Evolutionary conservation across 768 basidiomycete species (phyloP).

Genomic region (Podaxis rugospora): DNA sequence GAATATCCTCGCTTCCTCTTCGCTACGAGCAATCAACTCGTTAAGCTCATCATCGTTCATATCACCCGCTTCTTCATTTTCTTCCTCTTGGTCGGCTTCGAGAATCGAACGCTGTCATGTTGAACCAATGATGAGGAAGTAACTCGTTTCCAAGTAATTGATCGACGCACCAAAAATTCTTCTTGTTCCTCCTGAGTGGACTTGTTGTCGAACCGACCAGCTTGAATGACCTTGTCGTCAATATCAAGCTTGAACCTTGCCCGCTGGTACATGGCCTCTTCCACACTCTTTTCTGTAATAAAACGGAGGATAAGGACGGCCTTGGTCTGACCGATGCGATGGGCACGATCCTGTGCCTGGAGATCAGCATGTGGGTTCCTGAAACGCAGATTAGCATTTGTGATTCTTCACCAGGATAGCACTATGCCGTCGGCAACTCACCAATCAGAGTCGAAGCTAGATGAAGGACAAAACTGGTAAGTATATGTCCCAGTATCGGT

Average conservation of each 20-base stretch:
- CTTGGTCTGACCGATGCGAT: conserved; percentile 99
- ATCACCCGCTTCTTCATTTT: conserved; percentile 85
- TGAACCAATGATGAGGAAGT: conserved; percentile 7
- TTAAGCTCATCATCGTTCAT: conserved; percentile 96
- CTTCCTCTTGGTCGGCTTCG: conserved; percentile 86
- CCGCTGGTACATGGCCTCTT: conserved; percentile 95
- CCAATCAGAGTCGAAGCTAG: conserved; percentile 77
- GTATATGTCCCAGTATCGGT: not conserved
- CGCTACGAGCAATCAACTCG: conserved; percentile 81
- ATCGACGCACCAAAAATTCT: conserved; percentile 74
- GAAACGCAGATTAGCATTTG: conserved; percentile 25
- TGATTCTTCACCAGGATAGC: conserved; percentile 15
- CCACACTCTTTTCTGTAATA: conserved; percentile 97
- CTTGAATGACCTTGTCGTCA: conserved; percentile 99
- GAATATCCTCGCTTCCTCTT: conserved; percentile 75
- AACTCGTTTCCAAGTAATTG: not conserved
- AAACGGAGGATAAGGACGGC: conserved; percentile 95
- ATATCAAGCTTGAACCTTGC: conserved; percentile 96
- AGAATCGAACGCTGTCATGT: conserved; percentile 74
- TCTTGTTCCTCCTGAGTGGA: conserved; percentile 98
- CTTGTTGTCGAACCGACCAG: conserved; percentile 98
- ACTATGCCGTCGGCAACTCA: not conserved
- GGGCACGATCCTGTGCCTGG: conserved; percentile 98
- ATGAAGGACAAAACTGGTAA: conserved; percentile 7
- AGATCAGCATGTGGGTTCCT: conserved; percentile 97